Percentiles rank a stretch among this genome's conserved stretches.
Evolutionary conservation across 2,329 filamentous ascomycete species (phyloP).

Genomic region (Chaetomiaceae sp.): DNA sequence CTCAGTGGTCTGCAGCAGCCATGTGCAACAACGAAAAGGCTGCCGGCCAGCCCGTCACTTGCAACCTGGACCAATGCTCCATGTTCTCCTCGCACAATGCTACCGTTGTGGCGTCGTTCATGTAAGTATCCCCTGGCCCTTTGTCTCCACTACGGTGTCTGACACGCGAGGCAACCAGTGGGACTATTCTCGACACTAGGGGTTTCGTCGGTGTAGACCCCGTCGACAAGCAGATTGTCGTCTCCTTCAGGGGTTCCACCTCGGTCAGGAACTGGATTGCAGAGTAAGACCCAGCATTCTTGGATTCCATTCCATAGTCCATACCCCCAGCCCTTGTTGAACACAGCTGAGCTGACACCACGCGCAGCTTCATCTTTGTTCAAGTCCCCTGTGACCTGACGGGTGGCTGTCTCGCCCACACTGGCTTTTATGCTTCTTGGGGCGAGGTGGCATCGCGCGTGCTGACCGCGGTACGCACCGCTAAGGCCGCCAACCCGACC

Average conservation of each 20-base stretch:
- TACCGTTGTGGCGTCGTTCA: slow-evolving; percentile 40
- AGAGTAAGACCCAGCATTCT: slow-evolving; percentile 41
- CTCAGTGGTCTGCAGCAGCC: slow-evolving; percentile 14
- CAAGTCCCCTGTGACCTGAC: slow-evolving; percentile 36
- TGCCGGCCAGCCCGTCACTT: slow-evolving; percentile 30
- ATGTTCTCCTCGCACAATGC: slow-evolving; percentile 39
- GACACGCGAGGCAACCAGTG: slow-evolving; percentile 16
- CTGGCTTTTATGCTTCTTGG: slow-evolving; percentile 58
- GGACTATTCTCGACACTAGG: slow-evolving; percentile 32
- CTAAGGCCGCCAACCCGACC: slow-evolving; percentile 42
- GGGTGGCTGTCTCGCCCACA: slow-evolving; percentile 46
- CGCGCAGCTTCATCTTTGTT: slow-evolving; percentile 36
- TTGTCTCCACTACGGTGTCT: neutral
- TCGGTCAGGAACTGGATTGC: slow-evolving; percentile 59
- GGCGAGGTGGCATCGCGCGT: slow-evolving; percentile 43
- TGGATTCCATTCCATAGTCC: no score
- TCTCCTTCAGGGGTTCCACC: slow-evolving; percentile 55
- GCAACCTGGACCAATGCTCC: slow-evolving; percentile 36
- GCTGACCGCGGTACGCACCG: slow-evolving; percentile 39
- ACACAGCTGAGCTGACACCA: slow-evolving; percentile 8
- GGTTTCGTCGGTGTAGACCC: slow-evolving; percentile 50
- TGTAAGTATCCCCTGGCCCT: slow-evolving; percentile 27
- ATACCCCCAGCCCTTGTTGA: no score
- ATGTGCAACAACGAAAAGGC: slow-evolving; percentile 19
- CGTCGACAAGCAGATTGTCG: slow-evolving; percentile 48